phyloP scores from a whole-genome alignment of 306 rosid genomes.

The Betula pendula region DNA sequence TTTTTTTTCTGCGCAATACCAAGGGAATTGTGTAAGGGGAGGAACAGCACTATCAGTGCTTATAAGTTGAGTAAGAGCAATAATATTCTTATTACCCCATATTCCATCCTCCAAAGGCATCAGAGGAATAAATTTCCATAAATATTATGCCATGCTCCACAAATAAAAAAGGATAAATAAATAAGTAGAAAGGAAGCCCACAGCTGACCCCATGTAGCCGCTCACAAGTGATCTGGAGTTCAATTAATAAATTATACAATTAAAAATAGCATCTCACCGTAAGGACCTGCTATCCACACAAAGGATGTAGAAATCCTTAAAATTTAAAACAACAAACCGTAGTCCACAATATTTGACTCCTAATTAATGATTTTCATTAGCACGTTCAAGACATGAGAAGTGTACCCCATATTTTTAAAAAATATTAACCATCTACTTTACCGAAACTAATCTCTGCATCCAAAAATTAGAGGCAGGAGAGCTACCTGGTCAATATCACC shows the following conservation, averaged over 20 bases:
- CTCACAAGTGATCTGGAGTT: background rate
- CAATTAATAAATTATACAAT: background rate
- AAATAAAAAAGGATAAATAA: background rate
- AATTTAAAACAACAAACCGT: background rate
- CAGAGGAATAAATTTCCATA: background rate
- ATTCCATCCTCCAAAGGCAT: background rate
- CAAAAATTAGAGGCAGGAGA: constrained; percentile 18
- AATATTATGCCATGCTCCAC: background rate
- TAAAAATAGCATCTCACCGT: background rate
- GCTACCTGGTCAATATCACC: constrained; percentile 78
- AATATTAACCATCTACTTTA: background rate
- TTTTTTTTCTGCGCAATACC: no score
- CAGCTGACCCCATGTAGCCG: background rate
- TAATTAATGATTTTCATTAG: constrained; percentile 10
- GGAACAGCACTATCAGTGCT: no score
- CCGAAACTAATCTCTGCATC: background rate
- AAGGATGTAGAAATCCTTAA: background rate
- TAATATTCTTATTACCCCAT: background rate
- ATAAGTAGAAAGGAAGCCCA: background rate
- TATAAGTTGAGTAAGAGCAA: background rate
- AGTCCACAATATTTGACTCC: background rate
- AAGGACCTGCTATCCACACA: background rate
- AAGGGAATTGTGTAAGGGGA: no score
- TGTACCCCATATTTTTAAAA: constrained; percentile 2
- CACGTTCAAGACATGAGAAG: constrained; percentile 7